phyloP scores from a whole-genome alignment of 176 grass and related monocot species.

The Tillandsia leiboldiana region DNA sequence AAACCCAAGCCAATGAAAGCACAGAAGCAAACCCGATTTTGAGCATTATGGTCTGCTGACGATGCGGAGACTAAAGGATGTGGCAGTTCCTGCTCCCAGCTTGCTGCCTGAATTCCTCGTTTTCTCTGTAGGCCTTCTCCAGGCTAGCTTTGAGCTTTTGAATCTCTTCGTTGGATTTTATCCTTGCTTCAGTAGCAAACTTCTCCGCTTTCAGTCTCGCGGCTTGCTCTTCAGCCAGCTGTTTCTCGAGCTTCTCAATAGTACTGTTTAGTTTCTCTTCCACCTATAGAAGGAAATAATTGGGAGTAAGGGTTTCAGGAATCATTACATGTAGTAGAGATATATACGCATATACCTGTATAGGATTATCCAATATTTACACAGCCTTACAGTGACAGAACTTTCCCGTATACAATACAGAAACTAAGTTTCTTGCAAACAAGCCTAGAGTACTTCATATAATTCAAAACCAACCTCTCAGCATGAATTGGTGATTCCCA shows the following conservation, averaged over 20 bases:
- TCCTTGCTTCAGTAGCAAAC: conserved; percentile 27
- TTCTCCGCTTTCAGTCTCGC: conserved; percentile 44
- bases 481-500: no score
- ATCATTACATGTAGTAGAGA: conserved; percentile 4
- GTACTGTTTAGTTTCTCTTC: conserved; percentile 43
- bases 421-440: no score
- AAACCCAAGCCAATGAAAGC: neutral
- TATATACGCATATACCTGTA: neutral
- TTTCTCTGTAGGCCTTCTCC: conserved; percentile 36
- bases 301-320: neutral
- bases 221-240: conserved; percentile 35
- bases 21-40: neutral
- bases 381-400: no score
- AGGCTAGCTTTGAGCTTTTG: conserved; percentile 21
- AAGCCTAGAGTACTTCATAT: no score
- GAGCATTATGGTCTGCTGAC: neutral
- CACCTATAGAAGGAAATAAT: conserved; percentile 25
- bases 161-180: conserved; percentile 39
- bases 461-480: no score
- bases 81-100: conserved; percentile 18
- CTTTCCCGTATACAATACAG: no score
- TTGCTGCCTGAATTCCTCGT: conserved; percentile 16
- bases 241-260: conserved; percentile 32
- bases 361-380: neutral
- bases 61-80: conserved; percentile 22